Conservation (phyloP, 163 green algal species). For the Chlorella variabilis region DNA sequence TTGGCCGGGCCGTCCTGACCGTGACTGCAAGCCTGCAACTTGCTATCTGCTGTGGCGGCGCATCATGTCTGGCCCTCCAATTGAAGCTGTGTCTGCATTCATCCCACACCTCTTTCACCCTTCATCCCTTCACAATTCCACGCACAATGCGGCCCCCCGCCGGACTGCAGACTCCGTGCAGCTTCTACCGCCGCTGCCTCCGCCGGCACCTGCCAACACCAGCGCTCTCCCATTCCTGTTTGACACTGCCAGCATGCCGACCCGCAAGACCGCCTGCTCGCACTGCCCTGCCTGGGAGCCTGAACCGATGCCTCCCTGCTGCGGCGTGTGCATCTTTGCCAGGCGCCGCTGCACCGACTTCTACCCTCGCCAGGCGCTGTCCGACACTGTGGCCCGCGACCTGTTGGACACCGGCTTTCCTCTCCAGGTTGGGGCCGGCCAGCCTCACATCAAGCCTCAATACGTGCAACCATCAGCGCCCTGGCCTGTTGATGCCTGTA, state of each 20-base stretch:
- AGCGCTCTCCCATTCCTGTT: conserved; percentile 25
- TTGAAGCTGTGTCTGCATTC: no score
- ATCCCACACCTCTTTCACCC: no score
- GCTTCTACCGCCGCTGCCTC: no score
- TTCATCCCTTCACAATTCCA: no score
- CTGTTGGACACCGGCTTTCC: not conserved
- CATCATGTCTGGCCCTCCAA: no score
- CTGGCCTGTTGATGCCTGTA: no score
- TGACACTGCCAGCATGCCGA: conserved; percentile 13
- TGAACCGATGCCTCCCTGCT: conserved; percentile 5
- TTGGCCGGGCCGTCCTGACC: no score
- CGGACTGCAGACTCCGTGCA: not conserved
- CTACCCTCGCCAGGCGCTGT: not conserved
- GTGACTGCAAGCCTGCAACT: no score
- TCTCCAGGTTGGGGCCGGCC: not conserved
- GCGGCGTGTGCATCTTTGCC: conserved; percentile 34
- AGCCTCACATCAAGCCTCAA: no score
- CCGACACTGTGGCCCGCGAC: not conserved
- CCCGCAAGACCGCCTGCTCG: not conserved
- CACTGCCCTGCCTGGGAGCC: conserved; percentile 4
- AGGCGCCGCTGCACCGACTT: not conserved
- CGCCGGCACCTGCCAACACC: not conserved
- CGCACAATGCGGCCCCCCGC: no score
- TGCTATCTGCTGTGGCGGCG: no score
- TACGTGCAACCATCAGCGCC: no score